Conservation (phyloP, 805 yeast species). For the Kazachstania viticola region DNA sequence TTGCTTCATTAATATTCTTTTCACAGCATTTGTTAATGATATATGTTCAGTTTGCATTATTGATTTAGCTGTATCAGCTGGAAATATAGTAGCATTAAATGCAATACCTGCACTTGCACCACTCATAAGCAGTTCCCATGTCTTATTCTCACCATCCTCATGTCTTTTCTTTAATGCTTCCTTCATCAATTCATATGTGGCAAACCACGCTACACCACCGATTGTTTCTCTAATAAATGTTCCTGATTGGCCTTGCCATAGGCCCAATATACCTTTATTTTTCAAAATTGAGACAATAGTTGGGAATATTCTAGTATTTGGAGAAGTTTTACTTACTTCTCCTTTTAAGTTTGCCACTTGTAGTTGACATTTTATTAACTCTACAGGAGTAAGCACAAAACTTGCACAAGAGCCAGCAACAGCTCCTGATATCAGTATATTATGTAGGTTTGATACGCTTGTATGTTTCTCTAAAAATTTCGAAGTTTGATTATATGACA, state of each 20-base stretch:
- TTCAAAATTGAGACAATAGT: conserved; percentile 33
- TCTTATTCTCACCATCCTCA: conserved; percentile 20
- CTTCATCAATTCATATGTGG: conserved; percentile 60
- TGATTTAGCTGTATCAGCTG: conserved; percentile 84
- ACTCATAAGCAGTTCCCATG: conserved; percentile 49
- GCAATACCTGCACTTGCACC: conserved; percentile 84
- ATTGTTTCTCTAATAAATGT: conserved; percentile 76
- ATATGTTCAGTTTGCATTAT: conserved; percentile 48
- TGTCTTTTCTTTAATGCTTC: conserved; percentile 13
- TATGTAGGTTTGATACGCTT: conserved; percentile 27
- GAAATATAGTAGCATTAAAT: conserved; percentile 72
- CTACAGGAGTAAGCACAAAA: conserved; percentile 79
- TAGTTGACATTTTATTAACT: conserved; percentile 74
- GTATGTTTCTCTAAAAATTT: conserved; percentile 23
- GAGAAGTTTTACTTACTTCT: no score
- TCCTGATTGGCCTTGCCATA: conserved; percentile 82
- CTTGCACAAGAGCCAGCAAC: conserved; percentile 67
- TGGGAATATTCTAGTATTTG: conserved; percentile 25
- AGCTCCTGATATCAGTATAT: conserved; percentile 60
- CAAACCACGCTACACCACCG: conserved; percentile 93
- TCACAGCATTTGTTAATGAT: conserved; percentile 34
- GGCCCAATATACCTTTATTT: conserved; percentile 56
- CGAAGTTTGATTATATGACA: conserved; percentile 44
- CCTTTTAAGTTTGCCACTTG: conserved; percentile 44
- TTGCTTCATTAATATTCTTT: conserved; percentile 34